A percentile compares a stretch with the other conserved stretches of the same genome.
These are phyloP conservation scores for Colletotrichum sp. DNA, from an alignment of 2,329 filamentous ascomycete species.

Conservation along the genomic window DNA sequence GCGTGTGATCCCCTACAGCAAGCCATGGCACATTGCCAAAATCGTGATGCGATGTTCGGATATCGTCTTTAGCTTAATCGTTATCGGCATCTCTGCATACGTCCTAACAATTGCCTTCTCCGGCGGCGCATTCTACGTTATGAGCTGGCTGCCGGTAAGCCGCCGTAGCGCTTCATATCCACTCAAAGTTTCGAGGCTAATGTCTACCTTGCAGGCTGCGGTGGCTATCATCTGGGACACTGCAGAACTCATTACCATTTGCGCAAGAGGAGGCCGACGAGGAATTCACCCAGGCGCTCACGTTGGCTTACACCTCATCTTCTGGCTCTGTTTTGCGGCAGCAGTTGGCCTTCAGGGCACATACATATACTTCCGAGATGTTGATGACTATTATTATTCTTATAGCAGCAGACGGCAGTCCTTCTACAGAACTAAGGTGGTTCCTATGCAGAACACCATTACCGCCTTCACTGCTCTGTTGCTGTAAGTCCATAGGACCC, in stretches of 20 bases:
- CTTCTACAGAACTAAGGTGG: neutral
- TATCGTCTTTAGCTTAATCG: slow-evolving; percentile 28
- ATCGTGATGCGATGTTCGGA: slow-evolving; percentile 30
- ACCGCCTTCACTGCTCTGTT: slow-evolving; percentile 22
- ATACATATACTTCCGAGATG: slow-evolving; percentile 1
- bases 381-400: neutral
- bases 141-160: neutral
- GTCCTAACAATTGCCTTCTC: neutral
- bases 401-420: neutral
- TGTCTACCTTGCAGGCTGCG: slow-evolving; percentile 30
- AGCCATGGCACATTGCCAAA: slow-evolving; percentile 33
- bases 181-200: neutral
- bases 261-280: slow-evolving; percentile 32
- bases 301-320: slow-evolving; percentile 45
- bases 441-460: slow-evolving; percentile 20
- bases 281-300: slow-evolving; percentile 50
- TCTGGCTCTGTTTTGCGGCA: slow-evolving; percentile 40
- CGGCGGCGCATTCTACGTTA: neutral
- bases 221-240: slow-evolving; percentile 41
- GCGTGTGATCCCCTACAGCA: slow-evolving; percentile 10
- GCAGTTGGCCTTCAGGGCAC: slow-evolving; percentile 28
- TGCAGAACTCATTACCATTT: slow-evolving; percentile 42
- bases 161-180: neutral
- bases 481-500: neutral
- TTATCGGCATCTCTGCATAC: slow-evolving; percentile 9